Evolutionary conservation across 129 eudicot genomes (phyloP), one percentile per base, ranked within the genome.

Genomic region (Apium graveolens): DNA sequence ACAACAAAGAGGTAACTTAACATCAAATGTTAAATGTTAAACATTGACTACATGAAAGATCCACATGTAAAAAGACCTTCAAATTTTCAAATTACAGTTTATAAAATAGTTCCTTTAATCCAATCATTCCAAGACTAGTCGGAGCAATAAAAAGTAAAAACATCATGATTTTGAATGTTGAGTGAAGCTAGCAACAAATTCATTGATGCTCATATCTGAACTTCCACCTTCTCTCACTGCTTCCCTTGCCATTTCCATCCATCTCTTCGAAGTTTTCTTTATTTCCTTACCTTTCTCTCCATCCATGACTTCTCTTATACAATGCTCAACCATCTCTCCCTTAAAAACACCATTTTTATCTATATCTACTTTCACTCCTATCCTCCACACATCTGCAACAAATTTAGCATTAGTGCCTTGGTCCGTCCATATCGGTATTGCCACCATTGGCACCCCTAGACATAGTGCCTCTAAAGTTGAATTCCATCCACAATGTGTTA

Each of bases 391-490:
- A 68, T 84, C 85, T 63, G 46, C 48, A 46, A 84, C 80, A 74
- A 24, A 74, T 29, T 80, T 81, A 17, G 84, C 49, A 26, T 81
- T 84, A 16, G 82, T 81, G 13, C 11, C 16, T 71, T 84, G 87
- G 26, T 84, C 87, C 17, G 79, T 78, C 87, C 82, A 79, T 70
- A 63, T 84, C 0, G 87, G 84, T 60, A 84, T 32, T 0, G 76
- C 87, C 82, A 84, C 87, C 82, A 81, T 66, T 20, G 87, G 87
- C 20, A 84, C 85, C 2, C 87, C 87, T 20, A 84, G 34, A 60
- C 85, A 75, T 32, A 73, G 72, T 55, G 87, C 87, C 73, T 84
- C 87, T 68, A 84, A 20, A n/a, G 76, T 66, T 49, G 84, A 84
- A 46, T 72, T 80, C 87, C 84, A 84, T 42, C 82, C 82, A 32